These are phyloP conservation scores for Beauveria rudraprayagi DNA, from an alignment of 2,329 filamentous ascomycete species.

Conservation along the genomic window DNA sequence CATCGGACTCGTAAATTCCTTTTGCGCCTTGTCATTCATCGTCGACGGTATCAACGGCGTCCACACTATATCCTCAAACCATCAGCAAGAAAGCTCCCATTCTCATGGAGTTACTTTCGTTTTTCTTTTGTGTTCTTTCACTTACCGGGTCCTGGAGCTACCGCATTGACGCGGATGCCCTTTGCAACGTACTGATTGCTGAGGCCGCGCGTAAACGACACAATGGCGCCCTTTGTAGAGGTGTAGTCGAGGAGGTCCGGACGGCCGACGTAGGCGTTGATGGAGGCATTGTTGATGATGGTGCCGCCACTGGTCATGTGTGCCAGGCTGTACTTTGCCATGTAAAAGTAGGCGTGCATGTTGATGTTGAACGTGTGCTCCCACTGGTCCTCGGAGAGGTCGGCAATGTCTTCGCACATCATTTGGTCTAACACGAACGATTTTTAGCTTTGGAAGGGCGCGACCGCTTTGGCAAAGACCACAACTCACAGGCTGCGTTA, in stretches of 20 bases:
- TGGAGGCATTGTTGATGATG: slow-evolving; percentile 80
- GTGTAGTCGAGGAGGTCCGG: slow-evolving; percentile 78
- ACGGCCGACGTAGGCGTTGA: slow-evolving; percentile 76
- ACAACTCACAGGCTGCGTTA: slow-evolving; percentile 60
- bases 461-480: too few species aligned
- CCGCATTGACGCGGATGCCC: slow-evolving; percentile 68
- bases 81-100: not conserved
- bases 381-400: slow-evolving; percentile 73
- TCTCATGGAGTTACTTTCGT: too few species aligned
- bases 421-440: slow-evolving; percentile 33
- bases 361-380: slow-evolving; percentile 72
- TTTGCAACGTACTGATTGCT: slow-evolving; percentile 65
- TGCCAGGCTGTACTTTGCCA: slow-evolving; percentile 67
- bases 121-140: not conserved
- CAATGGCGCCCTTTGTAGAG: slow-evolving; percentile 67
- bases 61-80: slow-evolving; percentile 43
- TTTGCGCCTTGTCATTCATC: slow-evolving; percentile 62
- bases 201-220: slow-evolving; percentile 70
- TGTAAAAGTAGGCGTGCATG: slow-evolving; percentile 74
- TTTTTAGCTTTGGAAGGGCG: too few species aligned
- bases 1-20: slow-evolving; percentile 67
- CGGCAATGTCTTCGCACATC: slow-evolving; percentile 62
- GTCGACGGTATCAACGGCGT: slow-evolving; percentile 67
- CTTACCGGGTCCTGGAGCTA: slow-evolving; percentile 61
- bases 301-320: slow-evolving; percentile 67